These are phyloP conservation scores for Stephania yunnanensis DNA, from an alignment of 164 flowering plant genomes.

Conservation along the genomic window DNA sequence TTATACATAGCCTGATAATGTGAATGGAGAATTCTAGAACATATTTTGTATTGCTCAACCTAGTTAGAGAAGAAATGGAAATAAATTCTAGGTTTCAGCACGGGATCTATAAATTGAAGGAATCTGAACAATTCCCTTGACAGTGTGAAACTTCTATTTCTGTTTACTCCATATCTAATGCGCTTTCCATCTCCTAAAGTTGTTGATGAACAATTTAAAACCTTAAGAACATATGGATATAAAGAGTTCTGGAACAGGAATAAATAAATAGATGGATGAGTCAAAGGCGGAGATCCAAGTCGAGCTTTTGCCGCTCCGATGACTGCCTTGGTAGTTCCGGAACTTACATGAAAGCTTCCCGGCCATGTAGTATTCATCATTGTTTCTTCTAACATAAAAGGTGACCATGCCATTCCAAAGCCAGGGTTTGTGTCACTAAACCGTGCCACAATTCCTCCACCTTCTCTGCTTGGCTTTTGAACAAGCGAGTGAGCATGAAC, in stretches of 20 bases:
- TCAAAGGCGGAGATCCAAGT: conserved; percentile 55
- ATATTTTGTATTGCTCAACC: background rate
- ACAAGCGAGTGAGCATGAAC: conserved; percentile 57
- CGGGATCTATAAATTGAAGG: background rate
- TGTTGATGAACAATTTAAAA: conserved; percentile 10
- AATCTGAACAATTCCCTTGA: conserved; percentile 4
- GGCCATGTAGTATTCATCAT: conserved; percentile 51
- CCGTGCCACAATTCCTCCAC: conserved; percentile 28
- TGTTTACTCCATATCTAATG: conserved; percentile 12
- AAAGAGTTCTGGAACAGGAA: background rate
- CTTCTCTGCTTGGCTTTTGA: conserved; percentile 46
- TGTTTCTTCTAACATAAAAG: conserved; percentile 33
- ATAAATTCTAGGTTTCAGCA: background rate
- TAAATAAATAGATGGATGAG: conserved; percentile 3
- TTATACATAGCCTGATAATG: background rate
- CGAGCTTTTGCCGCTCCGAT: conserved; percentile 33
- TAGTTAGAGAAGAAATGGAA: conserved; percentile 8
- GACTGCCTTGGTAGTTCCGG: conserved; percentile 27
- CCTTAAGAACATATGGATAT: conserved; percentile 8
- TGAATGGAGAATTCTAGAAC: background rate
- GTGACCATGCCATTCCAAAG: conserved; percentile 27
- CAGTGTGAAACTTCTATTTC: background rate
- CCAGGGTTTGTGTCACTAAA: conserved; percentile 29
- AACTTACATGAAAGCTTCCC: conserved; percentile 56
- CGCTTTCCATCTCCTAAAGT: conserved; percentile 10